Conservation (phyloP, 1,284 basidiomycete genomes). For the Ceratobasidium sp. region DNA sequence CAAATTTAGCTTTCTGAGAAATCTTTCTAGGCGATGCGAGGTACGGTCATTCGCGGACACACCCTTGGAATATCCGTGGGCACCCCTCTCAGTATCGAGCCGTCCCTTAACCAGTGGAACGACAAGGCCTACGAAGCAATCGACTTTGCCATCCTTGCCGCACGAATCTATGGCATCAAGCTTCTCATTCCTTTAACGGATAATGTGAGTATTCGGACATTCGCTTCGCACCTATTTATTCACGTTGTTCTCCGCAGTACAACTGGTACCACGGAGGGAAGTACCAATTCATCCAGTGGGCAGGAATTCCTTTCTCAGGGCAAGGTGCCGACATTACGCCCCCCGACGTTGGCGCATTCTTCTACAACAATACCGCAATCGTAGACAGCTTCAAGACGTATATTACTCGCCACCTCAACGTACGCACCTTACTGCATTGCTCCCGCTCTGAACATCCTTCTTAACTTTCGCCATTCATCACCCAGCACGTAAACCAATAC, state of each 20-base stretch:
- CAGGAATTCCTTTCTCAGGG: conserved; percentile 51
- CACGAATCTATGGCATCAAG: conserved; percentile 56
- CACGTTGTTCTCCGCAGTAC: conserved; percentile 44
- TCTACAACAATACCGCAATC: conserved; percentile 52
- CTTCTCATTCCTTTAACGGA: conserved; percentile 58
- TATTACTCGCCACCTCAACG: conserved; percentile 52
- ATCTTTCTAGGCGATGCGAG: conserved; percentile 56
- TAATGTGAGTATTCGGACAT: conserved; percentile 50
- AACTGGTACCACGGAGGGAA: conserved; percentile 54
- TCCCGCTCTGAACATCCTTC: conserved; percentile 16
- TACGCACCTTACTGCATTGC: conserved; percentile 6
- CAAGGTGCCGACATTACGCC: conserved; percentile 52
- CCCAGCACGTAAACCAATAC: conserved; percentile 52
- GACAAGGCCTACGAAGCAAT: conserved; percentile 56
- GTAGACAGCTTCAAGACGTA: conserved; percentile 54
- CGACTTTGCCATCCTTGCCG: conserved; percentile 58
- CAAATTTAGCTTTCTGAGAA: conserved; percentile 52
- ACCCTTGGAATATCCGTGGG: conserved; percentile 59
- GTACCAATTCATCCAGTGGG: conserved; percentile 53
- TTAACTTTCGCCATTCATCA: not conserved
- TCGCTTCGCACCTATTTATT: not conserved
- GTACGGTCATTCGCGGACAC: conserved; percentile 55
- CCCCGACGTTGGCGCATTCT: conserved; percentile 53
- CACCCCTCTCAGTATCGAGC: conserved; percentile 55
- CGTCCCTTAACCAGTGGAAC: conserved; percentile 55